Percentiles rank a stretch among this genome's conserved stretches.
Conservation (phyloP, 2,329 filamentous ascomycete species). For the Ophiostoma sp. region DNA sequence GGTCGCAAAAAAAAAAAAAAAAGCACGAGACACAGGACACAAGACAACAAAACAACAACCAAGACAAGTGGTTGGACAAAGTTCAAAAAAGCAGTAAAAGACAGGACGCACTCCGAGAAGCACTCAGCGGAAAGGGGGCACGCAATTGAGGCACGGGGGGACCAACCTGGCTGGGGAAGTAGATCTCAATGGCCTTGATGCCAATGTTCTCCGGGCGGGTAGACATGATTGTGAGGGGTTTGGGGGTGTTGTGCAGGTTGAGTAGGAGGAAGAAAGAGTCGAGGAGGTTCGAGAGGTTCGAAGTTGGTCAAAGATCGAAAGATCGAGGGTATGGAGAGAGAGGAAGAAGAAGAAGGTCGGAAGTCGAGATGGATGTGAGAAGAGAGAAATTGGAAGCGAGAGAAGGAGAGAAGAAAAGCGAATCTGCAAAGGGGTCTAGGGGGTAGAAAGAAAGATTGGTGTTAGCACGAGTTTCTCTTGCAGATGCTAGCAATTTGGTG, state of each 20-base stretch:
- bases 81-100: background rate
- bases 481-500: slow-evolving; percentile 17
- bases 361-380: background rate
- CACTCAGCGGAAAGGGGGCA: too few species aligned
- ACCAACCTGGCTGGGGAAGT: slow-evolving; percentile 81
- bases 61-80: background rate
- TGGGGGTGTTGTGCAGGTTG: background rate
- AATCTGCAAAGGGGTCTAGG: slow-evolving; percentile 1
- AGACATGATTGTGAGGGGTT: slow-evolving; percentile 57
- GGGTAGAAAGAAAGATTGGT: slow-evolving; percentile 3
- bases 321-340: background rate
- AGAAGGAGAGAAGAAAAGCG: background rate
- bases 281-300: background rate
- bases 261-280: background rate
- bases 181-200: slow-evolving; percentile 91
- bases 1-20: slow-evolving; percentile 11
- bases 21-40: background rate
- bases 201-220: slow-evolving; percentile 81
- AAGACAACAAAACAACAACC: background rate
- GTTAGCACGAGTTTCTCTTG: background rate
- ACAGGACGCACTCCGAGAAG: background rate
- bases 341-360: background rate
- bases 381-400: background rate
- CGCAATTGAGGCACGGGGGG: background rate
- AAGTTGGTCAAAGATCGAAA: slow-evolving; percentile 11